Evolutionary conservation across 208 protist species (phyloP), one percentile per base, ranked within the genome.

Genomic region (Trypanosoma boissoni): DNA sequence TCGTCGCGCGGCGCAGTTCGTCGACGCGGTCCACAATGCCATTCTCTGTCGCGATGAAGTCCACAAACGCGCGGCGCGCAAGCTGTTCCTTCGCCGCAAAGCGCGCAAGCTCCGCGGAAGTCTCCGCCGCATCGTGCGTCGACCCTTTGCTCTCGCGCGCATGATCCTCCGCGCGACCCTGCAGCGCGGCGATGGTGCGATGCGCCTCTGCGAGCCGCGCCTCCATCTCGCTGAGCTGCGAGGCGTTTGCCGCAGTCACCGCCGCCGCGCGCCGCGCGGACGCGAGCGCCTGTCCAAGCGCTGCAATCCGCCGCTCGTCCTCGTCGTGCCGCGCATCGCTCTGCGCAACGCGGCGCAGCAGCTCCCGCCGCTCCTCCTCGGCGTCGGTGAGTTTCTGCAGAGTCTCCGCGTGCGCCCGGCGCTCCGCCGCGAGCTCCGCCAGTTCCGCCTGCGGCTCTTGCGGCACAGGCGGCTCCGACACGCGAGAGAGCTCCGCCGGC

Each of bases 211-310:
- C 60, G n/a, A 91, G 59, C 14, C 24, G 52, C 12, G 77, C 56
- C 58, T 88, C 84, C 69, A 88, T 70, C 20, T 83, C 75, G 34
- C 73, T 77, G 10, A 85, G 14, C 31, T 68, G 68, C 9, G 80
- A 62, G 12, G 83, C 76, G 31, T 79, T 78, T 0, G 68, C 46
- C 9, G 71, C 60, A 12, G 60, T 62, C 5, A 81, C 72, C 43
- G 74, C 75, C 0, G 84, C 84, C 0, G 84, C 80, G 8, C 68
- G 66, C 52, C 80, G 78, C 16, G 80, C 64, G 0, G 78, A 59
- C 37, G 66, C 64, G 16, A 88, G 64, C 9, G 68, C 65, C 14
- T 72, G 73, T 43, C 67, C 49, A n/a, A 83, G 48, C 44, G 76
- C 48, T 6, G 48, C 60, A 5, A 70, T 55, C 34, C 75, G 70